Percentiles rank a stretch among this genome's conserved stretches.
phyloP scores from a whole-genome alignment of 1,139 yeast species.

The Geotrichum phurueaensis region DNA sequence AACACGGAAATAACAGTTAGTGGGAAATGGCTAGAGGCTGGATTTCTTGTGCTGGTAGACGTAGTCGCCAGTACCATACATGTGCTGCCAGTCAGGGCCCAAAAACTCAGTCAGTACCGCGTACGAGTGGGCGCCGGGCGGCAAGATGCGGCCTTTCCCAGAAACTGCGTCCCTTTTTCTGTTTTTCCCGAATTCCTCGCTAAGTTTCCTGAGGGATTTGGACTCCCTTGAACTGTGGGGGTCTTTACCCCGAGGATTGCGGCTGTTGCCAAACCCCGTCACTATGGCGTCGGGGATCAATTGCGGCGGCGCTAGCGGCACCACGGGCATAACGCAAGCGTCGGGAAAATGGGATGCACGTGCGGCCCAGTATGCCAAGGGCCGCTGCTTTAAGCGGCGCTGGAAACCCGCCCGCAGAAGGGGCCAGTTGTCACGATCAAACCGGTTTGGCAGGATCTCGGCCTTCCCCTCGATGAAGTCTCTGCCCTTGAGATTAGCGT shows the following conservation, averaged over 20 bases:
- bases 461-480: background rate
- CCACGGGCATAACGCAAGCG: slow-evolving; percentile 20
- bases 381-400: slow-evolving; percentile 13
- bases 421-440: slow-evolving; percentile 21
- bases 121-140: background rate
- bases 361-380: slow-evolving; percentile 17
- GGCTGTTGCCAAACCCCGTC: background rate
- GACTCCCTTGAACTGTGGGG: no score
- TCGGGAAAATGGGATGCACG: slow-evolving; percentile 17
- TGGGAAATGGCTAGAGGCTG: background rate
- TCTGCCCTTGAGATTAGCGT: background rate
- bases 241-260: no score
- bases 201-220: no score
- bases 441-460: slow-evolving; percentile 12
- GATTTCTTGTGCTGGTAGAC: background rate
- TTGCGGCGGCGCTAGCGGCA: slow-evolving; percentile 15
- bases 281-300: slow-evolving; percentile 17
- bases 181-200: no score
- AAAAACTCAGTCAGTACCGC: background rate
- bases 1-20: background rate
- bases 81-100: background rate
- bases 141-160: background rate
- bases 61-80: background rate
- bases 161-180: background rate
- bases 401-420: slow-evolving; percentile 13